Conservation (phyloP, 805 yeast genomes). For the Cyberlindnera subsufficiens region DNA sequence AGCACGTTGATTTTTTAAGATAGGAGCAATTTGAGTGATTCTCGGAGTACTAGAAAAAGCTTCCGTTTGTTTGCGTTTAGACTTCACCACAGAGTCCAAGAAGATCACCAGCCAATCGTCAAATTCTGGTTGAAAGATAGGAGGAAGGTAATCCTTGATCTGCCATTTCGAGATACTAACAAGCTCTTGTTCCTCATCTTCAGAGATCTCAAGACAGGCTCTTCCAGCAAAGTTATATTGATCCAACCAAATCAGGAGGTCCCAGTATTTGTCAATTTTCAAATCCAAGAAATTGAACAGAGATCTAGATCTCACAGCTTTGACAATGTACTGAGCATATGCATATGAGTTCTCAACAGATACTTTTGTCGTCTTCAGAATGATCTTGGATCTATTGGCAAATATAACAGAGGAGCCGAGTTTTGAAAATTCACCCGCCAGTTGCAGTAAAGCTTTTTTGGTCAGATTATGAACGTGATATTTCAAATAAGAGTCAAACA, state of each 20-base stretch:
- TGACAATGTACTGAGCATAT: constrained; percentile 76
- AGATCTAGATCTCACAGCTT: constrained; percentile 74
- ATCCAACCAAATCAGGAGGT: constrained; percentile 92
- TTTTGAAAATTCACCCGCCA: constrained; percentile 69
- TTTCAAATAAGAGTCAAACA: constrained; percentile 74
- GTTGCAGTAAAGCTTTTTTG: constrained; percentile 73
- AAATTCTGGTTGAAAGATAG: constrained; percentile 73
- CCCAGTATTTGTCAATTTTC: constrained; percentile 79
- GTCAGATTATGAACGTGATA: constrained; percentile 86
- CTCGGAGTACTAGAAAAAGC: constrained; percentile 46
- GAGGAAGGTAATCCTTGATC: constrained; percentile 66
- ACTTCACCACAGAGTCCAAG: constrained; percentile 59
- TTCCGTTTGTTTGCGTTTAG: constrained; percentile 34
- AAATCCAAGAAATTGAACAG: constrained; percentile 79
- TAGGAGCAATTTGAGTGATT: constrained; percentile 60
- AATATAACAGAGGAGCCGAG: constrained; percentile 76
- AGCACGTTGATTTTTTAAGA: constrained; percentile 27
- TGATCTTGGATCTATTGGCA: constrained; percentile 71
- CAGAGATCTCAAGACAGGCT: constrained; percentile 34
- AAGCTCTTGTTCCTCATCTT: constrained; percentile 31
- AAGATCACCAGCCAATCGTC: constrained; percentile 81
- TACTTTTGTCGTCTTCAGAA: constrained; percentile 68
- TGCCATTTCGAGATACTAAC: constrained; percentile 67
- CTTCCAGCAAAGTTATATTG: constrained; percentile 80
- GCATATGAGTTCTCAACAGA: constrained; percentile 87